Base-by-base conservation (phyloP, 2,329 filamentous ascomycete genomes). In the Aureobasidium sp. region DNA sequence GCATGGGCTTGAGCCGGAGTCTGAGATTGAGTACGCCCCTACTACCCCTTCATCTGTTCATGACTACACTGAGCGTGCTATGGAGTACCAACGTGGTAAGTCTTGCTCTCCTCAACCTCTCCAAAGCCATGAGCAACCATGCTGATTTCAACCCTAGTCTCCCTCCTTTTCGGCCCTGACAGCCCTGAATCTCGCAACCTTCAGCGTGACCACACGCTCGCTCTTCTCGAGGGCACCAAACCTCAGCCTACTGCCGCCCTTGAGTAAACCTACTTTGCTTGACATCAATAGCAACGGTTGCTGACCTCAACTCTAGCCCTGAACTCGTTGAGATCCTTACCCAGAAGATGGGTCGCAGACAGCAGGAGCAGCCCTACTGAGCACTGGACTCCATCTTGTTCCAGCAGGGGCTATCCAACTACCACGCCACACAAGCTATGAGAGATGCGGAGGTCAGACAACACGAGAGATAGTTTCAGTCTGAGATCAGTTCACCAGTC, bases 1-100 rank as follows among this genome's bases (percentile, higher is more conserved):
- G 25, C 25, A 45, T 13, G 38, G 29, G 16, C 25, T 31, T 3
- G 27, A 58, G 18, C 2, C 18, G 11, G 33, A 23, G 27, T 43
- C 4, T 16, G 33, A 36, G 33, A 13, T 36, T 36, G 33, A 45
- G 16, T 58, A 58, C 10, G 54, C 54, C 16, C 54, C 54, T 31
- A 58, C 54, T 38, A 45, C 54, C 10, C 18, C 25, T 9, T 5
- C 25, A 4, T n/a, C 25, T 15, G 25, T 23, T 2, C n/a, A 23
- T 20, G 38, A 58, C 5, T 29, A 43, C 38, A 23, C 38, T 43
- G 13, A 45, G 9, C 54, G 54, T 45, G 54, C 38, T 9, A 31
- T 58, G 54, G 54, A 58, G 4, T 43, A 58, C 25, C 54, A 58
- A 38, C 54, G 54, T 33, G 54, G 36, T 58, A n/a, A 31, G 36